Base-by-base conservation (phyloP, 2,329 filamentous ascomycete species). In the Penicillium sp. region DNA sequence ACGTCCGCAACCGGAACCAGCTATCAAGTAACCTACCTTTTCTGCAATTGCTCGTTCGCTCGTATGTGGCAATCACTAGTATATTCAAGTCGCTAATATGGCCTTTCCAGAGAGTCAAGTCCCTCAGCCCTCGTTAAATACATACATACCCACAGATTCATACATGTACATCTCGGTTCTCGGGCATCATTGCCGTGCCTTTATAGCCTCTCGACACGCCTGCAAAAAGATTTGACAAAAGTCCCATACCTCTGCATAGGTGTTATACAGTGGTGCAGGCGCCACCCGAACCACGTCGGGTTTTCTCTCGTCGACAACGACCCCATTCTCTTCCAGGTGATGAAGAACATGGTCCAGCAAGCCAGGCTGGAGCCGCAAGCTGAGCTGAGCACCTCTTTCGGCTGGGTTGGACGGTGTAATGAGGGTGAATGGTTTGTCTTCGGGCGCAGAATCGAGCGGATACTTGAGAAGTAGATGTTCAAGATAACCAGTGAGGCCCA, bases 201-300 rank as follows among this genome's bases (percentile, higher is more conserved):
- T 57, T 22, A 68, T 63, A 10, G 76, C 79, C 55, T 74, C 70
- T 48, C 68, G 69, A 61, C 80, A 83, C 3, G 82, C 83, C 42
- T 74, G 67, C 6, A 76, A 68, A 64, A 87, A 86, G 14, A 84
- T 74, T 31, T 74, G 72, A 51, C 78, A 81, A 68, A 90, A 90
- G 16, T 75, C 71, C 77, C 76, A 86, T 7, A 92, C 87, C 65
- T 96, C 92, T 57, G 81, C 80, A 70, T 90, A 96, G 0, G 84
- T 86, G 68, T 93, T 93, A 75, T 96, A 96, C 63, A 96, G 73
- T 9, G 92, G 91, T 43, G 90, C 88, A 1, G 93, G 92, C 2
- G 92, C 91, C 1, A 96, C 86, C 1, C 92, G 81, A 50, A 96
- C 87, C 16, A 96, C 92, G 70, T 93, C 87, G 1, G 93, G 92